Evolutionary conservation across 805 yeast genomes (phyloP).

Genomic region (Candida hungchunana): DNA sequence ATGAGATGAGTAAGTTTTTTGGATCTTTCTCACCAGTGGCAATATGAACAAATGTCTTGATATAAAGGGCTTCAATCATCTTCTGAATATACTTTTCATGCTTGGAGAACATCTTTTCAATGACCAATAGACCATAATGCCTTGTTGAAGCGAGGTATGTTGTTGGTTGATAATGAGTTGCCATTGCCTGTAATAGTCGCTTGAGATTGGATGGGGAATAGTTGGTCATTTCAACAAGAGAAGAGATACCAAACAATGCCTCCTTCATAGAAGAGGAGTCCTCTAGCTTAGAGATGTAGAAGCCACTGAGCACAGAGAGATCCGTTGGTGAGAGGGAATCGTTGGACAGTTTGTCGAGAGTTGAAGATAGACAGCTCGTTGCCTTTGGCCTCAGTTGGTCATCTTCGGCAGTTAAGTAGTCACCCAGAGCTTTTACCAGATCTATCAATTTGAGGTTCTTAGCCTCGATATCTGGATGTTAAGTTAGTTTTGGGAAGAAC

Average conservation of each 20-base stretch:
- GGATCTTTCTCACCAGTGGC: slow-evolving; percentile 95
- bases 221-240: slow-evolving; percentile 49
- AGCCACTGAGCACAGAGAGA: slow-evolving; percentile 38
- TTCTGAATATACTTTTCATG: slow-evolving; percentile 24
- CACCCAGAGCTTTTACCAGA: slow-evolving; percentile 57
- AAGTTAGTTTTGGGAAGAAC: too few relatives aligned
- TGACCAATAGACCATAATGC: slow-evolving; percentile 49
- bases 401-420: slow-evolving; percentile 56
- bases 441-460: slow-evolving; percentile 30
- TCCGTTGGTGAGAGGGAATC: slow-evolving; percentile 35
- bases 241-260: slow-evolving; percentile 49
- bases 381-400: slow-evolving; percentile 48
- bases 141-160: slow-evolving; percentile 60
- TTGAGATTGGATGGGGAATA: slow-evolving; percentile 35
- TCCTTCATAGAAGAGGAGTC: slow-evolving; percentile 54
- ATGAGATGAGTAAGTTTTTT: slow-evolving; percentile 70
- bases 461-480: slow-evolving; percentile 9
- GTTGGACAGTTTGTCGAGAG: slow-evolving; percentile 29
- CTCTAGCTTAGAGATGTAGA: slow-evolving; percentile 61
- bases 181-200: slow-evolving; percentile 35
- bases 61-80: slow-evolving; percentile 35
- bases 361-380: slow-evolving; percentile 38
- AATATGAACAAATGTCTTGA: slow-evolving; percentile 57
- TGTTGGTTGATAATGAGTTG: slow-evolving; percentile 48
- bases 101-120: slow-evolving; percentile 34